Evolutionary conservation across 306 rosid species (phyloP).

Genomic region (Fagus crenata): DNA sequence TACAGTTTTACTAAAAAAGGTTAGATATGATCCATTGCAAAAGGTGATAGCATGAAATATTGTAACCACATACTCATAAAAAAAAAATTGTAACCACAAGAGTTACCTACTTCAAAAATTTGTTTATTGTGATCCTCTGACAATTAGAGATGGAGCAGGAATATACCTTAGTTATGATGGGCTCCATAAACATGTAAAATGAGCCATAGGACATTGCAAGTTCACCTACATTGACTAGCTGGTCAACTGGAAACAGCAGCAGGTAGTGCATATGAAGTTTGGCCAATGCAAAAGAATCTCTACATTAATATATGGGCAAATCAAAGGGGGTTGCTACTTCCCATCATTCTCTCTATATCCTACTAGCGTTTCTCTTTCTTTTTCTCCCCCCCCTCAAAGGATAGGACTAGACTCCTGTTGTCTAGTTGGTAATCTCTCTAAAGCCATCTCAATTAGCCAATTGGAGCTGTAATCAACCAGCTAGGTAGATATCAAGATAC

Average conservation of each 20-base stretch:
- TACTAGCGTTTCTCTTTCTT: not conserved
- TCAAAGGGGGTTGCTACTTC: not conserved
- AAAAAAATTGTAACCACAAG: too few relatives aligned
- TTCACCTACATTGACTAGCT: not conserved
- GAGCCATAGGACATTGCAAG: not conserved
- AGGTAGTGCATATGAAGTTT: not conserved
- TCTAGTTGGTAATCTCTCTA: not conserved
- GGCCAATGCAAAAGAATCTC: not conserved
- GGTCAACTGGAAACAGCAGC: not conserved
- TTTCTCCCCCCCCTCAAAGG: not conserved
- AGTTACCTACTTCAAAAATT: too few relatives aligned
- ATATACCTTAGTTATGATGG: not conserved
- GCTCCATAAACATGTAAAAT: not conserved
- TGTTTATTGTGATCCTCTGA: too few relatives aligned
- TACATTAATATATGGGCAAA: not conserved
- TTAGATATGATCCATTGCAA: too few relatives aligned
- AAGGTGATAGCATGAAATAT: too few relatives aligned
- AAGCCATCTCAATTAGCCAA: not conserved
- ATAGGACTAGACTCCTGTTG: not conserved
- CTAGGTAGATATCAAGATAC: not conserved
- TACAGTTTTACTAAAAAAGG: too few relatives aligned
- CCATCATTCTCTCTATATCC: not conserved
- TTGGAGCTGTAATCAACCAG: too few relatives aligned
- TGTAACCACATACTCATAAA: too few relatives aligned
- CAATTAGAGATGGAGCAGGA: not conserved